Evolutionary conservation across 2,329 filamentous ascomycete genomes (phyloP).

Genomic region (Trichoderma sp.): DNA sequence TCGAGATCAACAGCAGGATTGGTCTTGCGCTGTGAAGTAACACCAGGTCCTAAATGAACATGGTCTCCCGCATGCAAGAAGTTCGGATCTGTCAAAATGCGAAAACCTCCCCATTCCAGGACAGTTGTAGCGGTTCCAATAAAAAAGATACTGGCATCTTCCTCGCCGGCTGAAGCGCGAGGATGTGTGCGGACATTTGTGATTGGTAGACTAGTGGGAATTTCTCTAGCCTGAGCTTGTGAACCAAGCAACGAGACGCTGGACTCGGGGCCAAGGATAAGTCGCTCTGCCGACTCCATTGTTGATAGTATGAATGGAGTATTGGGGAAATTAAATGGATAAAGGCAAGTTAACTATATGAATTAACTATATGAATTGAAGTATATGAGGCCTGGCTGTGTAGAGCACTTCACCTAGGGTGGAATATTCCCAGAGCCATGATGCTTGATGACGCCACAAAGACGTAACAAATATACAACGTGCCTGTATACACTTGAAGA

Average conservation of each 20-base stretch:
- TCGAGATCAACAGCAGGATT: no score
- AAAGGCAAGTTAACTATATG: no score
- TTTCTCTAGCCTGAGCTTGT: not conserved
- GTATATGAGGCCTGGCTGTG: no score
- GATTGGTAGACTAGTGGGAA: not conserved
- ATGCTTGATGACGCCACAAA: not conserved
- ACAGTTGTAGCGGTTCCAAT: not conserved
- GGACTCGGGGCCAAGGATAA: not conserved
- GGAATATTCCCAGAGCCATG: not conserved
- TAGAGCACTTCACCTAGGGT: not conserved
- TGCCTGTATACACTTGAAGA: not conserved
- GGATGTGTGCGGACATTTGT: not conserved
- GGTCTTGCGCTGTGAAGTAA: no score
- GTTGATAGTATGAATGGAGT: no score
- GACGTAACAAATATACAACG: not conserved
- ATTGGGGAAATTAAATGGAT: no score
- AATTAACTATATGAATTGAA: no score
- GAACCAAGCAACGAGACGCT: no score
- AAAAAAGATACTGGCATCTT: not conserved
- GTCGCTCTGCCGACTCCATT: no score
- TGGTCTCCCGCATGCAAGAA: slow-evolving; percentile 4
- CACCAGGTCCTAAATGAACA: no score
- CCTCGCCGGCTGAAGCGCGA: not conserved
- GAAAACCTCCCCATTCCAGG: not conserved
- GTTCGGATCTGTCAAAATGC: not conserved